Conservation (phyloP, 2,329 filamentous ascomycete species). For the Apiospora aurea region DNA sequence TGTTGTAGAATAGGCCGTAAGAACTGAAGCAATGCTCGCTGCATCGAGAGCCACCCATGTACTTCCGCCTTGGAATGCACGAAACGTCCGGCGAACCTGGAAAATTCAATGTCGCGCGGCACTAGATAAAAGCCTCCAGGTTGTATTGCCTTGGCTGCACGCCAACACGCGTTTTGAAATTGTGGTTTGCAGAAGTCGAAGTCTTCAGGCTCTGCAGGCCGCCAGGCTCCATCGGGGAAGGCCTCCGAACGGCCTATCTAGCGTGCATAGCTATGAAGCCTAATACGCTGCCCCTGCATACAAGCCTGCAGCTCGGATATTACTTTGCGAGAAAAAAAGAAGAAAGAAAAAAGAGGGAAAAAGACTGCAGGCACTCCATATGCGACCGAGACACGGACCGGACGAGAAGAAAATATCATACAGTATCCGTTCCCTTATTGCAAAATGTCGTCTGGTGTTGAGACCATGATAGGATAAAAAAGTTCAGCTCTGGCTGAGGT, state of each 20-base stretch:
- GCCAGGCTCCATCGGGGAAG: constrained; percentile 3
- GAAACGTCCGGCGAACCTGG: background rate
- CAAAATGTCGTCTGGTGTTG: background rate
- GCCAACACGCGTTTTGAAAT: background rate
- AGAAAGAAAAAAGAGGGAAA: background rate
- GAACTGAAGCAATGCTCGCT: background rate
- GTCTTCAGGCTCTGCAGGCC: background rate
- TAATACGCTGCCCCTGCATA: constrained; percentile 4
- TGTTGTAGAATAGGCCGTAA: background rate
- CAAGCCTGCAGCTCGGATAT: background rate
- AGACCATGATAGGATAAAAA: constrained; percentile 1
- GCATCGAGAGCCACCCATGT: background rate
- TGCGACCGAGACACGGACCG: constrained; percentile 4
- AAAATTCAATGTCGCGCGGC: background rate
- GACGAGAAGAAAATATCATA: background rate
- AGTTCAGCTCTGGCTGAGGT: background rate
- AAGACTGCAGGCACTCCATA: background rate
- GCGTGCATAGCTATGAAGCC: constrained; percentile 10
- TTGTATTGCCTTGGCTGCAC: background rate
- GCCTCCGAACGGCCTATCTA: constrained; percentile 17
- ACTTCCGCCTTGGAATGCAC: background rate
- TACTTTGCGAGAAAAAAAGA: background rate
- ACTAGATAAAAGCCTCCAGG: background rate
- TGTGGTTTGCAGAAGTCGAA: background rate
- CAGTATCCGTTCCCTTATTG: background rate